These are phyloP conservation scores for Capsicum baccatum DNA, from an alignment of 257 asterid species.

Conservation along the genomic window DNA sequence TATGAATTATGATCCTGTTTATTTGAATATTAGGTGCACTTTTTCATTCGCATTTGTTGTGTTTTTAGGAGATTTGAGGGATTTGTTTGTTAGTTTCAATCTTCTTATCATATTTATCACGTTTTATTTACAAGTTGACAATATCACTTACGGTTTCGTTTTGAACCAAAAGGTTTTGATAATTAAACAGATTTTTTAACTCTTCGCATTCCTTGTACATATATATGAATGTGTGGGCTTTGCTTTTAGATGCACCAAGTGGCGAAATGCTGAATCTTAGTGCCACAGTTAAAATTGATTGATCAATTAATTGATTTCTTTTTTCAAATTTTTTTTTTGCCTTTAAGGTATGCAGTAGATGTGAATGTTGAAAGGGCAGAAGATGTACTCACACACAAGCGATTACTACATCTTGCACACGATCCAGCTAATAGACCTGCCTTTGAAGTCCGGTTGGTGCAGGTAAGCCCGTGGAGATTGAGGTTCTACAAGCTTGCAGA, in stretches of 20 bases:
- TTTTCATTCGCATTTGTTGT: background rate
- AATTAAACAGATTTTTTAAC: background rate
- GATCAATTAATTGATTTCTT: conserved; percentile 16
- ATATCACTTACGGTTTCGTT: conserved; percentile 13
- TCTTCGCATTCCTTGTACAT: background rate
- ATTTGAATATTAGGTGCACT: background rate
- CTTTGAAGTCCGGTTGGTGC: conserved; percentile 92
- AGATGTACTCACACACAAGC: conserved; percentile 90
- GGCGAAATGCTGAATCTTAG: conserved; percentile 15
- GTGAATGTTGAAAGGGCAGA: conserved; percentile 96
- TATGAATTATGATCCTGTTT: background rate
- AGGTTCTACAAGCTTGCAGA: conserved; percentile 16
- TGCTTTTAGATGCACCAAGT: background rate
- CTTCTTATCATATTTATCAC: conserved; percentile 12
- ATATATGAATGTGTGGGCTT: too few species aligned
- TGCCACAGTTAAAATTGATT: conserved; percentile 11
- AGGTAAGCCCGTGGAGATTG: conserved; percentile 51
- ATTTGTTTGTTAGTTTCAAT: background rate
- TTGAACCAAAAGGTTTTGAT: background rate
- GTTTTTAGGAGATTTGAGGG: background rate
- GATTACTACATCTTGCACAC: conserved; percentile 76
- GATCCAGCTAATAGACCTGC: conserved; percentile 94
- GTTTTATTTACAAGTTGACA: conserved; percentile 38
- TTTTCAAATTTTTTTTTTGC: conserved; percentile 29
- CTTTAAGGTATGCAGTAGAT: conserved; percentile 89